These are phyloP conservation scores for Nicotiana attenuata DNA, from an alignment of 257 asterid genomes.

Conservation along the genomic window DNA sequence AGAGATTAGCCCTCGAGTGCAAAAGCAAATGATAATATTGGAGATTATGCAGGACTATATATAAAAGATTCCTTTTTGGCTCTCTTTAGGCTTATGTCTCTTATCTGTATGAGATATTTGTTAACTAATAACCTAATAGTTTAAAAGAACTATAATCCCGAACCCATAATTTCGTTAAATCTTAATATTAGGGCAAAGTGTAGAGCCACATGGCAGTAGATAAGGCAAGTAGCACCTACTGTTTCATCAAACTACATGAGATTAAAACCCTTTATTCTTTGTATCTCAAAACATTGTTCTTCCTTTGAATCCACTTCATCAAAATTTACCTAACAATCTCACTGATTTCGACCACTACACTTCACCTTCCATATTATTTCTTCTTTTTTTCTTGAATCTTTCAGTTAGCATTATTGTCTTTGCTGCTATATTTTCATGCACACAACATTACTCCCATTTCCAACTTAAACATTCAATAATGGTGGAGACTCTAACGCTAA, in stretches of 20 bases:
- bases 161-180: no score
- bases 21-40: no score
- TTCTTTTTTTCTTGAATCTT: background rate
- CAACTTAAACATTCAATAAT: conserved; percentile 15
- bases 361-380: conserved; percentile 24
- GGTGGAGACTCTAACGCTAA: conserved; percentile 40
- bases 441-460: background rate
- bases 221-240: background rate
- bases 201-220: background rate
- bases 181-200: background rate
- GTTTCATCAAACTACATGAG: no score
- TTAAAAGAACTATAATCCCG: no score
- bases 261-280: background rate
- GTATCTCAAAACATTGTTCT: conserved; percentile 9
- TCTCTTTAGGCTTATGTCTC: no score
- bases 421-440: conserved; percentile 10
- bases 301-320: conserved; percentile 35
- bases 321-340: conserved; percentile 13
- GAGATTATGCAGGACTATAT: no score
- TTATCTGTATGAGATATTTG: no score
- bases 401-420: conserved; percentile 1
- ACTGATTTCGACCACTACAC: conserved; percentile 23
- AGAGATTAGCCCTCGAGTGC: no score
- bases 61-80: no score
- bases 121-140: no score